phyloP scores from a whole-genome alignment of 768 basidiomycete genomes.

The Hygrophorus pudorinus region DNA sequence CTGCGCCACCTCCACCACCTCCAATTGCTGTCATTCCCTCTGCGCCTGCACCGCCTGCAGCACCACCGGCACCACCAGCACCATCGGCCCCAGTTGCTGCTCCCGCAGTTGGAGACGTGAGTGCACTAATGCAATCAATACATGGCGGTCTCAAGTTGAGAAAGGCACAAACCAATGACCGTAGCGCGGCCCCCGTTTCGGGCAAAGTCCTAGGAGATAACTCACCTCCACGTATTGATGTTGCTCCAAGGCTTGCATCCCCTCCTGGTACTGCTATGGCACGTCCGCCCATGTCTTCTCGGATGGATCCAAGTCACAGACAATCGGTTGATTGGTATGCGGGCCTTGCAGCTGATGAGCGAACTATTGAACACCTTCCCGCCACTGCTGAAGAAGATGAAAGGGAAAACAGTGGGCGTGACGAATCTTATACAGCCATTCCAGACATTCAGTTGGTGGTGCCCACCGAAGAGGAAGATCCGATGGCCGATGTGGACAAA shows the following conservation, averaged over 20 bases:
- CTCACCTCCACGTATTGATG: constrained; percentile 61
- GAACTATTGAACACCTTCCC: constrained; percentile 33
- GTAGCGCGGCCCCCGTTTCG: constrained; percentile 56
- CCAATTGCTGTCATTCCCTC: constrained; percentile 16
- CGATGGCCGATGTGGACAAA: constrained; percentile 66
- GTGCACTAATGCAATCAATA: constrained; percentile 71
- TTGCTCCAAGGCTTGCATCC: constrained; percentile 31
- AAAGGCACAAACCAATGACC: constrained; percentile 77
- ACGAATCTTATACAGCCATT: constrained; percentile 20
- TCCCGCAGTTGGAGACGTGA: constrained; percentile 37
- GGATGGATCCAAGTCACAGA: constrained; percentile 30
- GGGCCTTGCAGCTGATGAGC: constrained; percentile 70
- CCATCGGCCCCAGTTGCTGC: constrained; percentile 22
- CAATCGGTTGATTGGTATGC: constrained; percentile 91
- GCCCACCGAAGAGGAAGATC: constrained; percentile 33
- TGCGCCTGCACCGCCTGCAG: constrained; percentile 28
- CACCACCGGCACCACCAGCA: constrained; percentile 25
- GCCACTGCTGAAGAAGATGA: constrained; percentile 56
- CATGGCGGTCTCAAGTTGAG: constrained; percentile 62
- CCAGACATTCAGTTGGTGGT: constrained; percentile 54
- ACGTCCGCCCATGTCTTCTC: constrained; percentile 16
- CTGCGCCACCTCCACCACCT: constrained; percentile 22
- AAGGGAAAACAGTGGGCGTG: constrained; percentile 26
- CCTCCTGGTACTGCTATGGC: constrained; percentile 25
- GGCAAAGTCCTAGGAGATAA: constrained; percentile 75